Evolutionary conservation across 768 basidiomycete genomes (phyloP), one percentile per base, ranked within the genome.

Genomic region (Mycena chlorophos): DNA sequence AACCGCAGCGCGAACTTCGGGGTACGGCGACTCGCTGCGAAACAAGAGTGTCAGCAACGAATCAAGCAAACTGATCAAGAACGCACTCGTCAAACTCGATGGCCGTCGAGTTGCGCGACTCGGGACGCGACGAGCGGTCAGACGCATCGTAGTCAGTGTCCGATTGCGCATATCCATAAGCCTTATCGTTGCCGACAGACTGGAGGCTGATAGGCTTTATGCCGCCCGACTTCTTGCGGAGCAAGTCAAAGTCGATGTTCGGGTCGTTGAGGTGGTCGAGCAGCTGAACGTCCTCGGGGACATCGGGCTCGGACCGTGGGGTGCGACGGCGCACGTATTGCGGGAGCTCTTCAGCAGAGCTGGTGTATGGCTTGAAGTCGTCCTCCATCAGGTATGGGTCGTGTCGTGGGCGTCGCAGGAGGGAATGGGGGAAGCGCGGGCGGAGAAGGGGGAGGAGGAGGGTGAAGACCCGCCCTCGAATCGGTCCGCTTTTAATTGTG

Each of bases 1-100:
- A 8, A 94, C 88, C 17, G 91, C 86, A n/a, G 92, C 89, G 50
- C 91, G 84, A 34, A 94, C 92, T 76, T 94, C 91, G 1, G 92
- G 85, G 65, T 92, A 93, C 16, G 91, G 90, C 1, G 91, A 93
- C 69, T 95, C 93, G 61, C 88, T 88, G 57, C 10, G 52, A 54
- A 52, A 40, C 60, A 43, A 63, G 56, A 48, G 27, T 29, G 27
- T 54, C 42, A 39, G 19, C 37, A 20, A 27, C 34, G 39, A 37
- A 14, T 29, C 6, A 57, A 29, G 49, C 47, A 14, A 39, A 12
- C 28, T 22, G 34, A n/a, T 25, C 17, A n/a, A n/a, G 23, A n/a
- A 40, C 50, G 50, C 37, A 51, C 50, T 51, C 50, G 37, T 51
- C 50, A 39, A 38, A 51, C 37, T 51, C 50, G n/a, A 51, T 37